Evolutionary conservation across 2,329 filamentous ascomycete genomes (phyloP), one percentile per base, ranked within the genome.

Genomic region (Diaporthe sp.): DNA sequence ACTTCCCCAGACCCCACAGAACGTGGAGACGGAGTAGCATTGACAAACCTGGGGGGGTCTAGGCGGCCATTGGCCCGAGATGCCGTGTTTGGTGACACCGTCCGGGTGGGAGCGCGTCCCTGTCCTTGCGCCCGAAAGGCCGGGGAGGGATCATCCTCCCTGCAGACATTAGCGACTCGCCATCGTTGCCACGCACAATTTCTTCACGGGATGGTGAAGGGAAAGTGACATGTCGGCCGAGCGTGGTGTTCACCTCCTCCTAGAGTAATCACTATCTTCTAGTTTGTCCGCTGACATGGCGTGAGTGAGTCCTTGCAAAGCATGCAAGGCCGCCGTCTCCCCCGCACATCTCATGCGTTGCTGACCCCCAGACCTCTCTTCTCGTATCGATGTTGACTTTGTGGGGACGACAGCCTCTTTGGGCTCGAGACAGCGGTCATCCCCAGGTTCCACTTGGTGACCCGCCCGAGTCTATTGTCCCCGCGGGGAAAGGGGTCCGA

Each of bases 401-500:
- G 65, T 42, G 65, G 62, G 62, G 62, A 39, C 19, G 44, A 51
- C 25, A 39, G 62, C 7, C 62, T 68, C 31, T 25, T 25, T n/a
- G 62, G 34, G 19, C 17, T 53, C 9, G 37, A 55, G 19, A 28
- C 44, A 49, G 57, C 57, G 25, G 44, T 10, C 34, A 65, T 55
- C 46, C 59, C 58, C 17, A 73, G 58, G 44, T 62, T 55, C 71
- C 46, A 51, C 70, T 49, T 31, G 12, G 15, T n/a, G 44, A 65
- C 58, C 51, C 58, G 58, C 46, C 34, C 59, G 58, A 69, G n/a
- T 31, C 31, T 19, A 68, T 31, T 53, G 59, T 55, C 71, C 71
- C 71, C 71, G 71, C 71, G 70, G 70, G 70, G 70, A 73, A 73
- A 73, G 46, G 55, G 71, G 69, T 53, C 34, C 46, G 46, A 53